A percentile compares a stretch with the other conserved stretches of the same genome.
Evolutionary conservation across 495 filamentous ascomycete species (phyloP).

Genomic region (Talaromyces stipitatus): DNA sequence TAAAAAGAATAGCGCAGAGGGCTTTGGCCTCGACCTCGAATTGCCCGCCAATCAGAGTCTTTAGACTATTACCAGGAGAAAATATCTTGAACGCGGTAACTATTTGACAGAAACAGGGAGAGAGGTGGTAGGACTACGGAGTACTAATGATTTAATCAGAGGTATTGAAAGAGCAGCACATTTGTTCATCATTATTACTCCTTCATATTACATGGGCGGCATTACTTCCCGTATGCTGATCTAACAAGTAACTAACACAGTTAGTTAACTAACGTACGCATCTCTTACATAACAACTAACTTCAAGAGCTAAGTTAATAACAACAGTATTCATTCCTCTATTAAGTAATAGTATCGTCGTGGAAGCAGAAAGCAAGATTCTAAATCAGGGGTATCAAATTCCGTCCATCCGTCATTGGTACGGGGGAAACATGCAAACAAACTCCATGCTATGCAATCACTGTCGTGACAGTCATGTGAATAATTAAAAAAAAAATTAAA

Average conservation of each 20-base stretch:
- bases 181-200: no score
- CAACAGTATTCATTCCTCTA: not conserved
- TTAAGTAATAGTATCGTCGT: no score
- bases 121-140: no score
- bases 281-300: not conserved
- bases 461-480: not conserved
- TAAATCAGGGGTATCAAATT: constrained; percentile 2
- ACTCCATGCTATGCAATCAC: not conserved
- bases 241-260: not conserved
- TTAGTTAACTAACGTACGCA: no score
- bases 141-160: no score
- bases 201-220: not conserved
- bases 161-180: not conserved
- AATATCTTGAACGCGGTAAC: no score
- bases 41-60: not conserved
- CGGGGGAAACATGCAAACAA: not conserved
- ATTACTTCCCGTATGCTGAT: not conserved
- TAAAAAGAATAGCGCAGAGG: not conserved
- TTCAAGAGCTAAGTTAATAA: not conserved
- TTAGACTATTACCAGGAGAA: not conserved
- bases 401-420: not conserved
- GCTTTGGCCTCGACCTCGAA: constrained; percentile 2
- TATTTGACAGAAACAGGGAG: no score
- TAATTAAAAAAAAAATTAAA: constrained; percentile 3
- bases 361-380: not conserved